Base-by-base conservation (phyloP, 2,329 filamentous ascomycete species). In the Aspergillus ibericus region DNA sequence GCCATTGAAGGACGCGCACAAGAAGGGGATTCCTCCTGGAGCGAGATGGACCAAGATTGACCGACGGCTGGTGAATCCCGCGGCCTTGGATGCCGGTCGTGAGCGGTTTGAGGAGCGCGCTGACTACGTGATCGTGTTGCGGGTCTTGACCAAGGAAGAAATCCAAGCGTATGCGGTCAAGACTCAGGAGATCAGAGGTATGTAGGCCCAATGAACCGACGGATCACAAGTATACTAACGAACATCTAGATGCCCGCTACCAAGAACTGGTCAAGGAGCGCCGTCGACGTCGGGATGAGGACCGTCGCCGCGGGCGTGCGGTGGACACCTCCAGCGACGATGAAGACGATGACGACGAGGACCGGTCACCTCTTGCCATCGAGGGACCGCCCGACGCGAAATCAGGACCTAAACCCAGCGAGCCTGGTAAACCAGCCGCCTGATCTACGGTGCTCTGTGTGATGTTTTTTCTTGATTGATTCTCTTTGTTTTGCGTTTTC, bases 31-130 rank as follows among this genome's bases (percentile, higher is more conserved):
- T 32, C 90, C 90, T 0, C 77, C 87, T 0, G 90, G 89, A 58
- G 93, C 93, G 34, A 85, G 92, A 55, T 97, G 93, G 93, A 97
- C 93, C 48, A 96, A 95, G 78, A 93, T 98, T 70, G 91, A 89
- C 71, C 87, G 93, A 57, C 87, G 89, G 65, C 83, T 96, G 56
- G 93, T 98, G 68, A 97, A 96, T 66, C 92, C 93, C 0, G 90
- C 93, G 66, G 92, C 93, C 0, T 78, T 98, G 48, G 89, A 91
- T 58, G 84, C 90, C 61, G 90, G 90, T n/a, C 90, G 95, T 68
- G 93, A 97, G 78, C 84, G 93, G 29, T 98, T 90, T 66, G 93
- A 98, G 75, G 90, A 96, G 67, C 85, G 92, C n/a, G 85, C 92
- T 59, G 92, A 96, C 70, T 96, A 92, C 74, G 92, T 98, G 59